Conservation (phyloP, 768 basidiomycete species). For the Agaricus sinodeliciosus region DNA sequence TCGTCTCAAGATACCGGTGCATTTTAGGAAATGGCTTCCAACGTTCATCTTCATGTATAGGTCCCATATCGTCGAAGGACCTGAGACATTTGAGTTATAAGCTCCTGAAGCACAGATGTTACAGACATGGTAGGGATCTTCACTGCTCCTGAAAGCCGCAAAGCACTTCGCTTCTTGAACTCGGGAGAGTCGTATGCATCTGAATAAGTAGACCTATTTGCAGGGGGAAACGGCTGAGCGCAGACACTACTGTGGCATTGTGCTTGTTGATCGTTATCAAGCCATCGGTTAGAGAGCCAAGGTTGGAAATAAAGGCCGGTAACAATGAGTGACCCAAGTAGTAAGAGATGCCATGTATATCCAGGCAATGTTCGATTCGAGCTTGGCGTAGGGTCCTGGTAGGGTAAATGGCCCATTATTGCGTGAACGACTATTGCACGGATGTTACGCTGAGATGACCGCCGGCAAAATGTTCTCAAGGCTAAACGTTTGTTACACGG, state of each 20-base stretch:
- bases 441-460: too few species aligned
- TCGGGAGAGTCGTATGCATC: slow-evolving; percentile 15
- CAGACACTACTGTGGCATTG: slow-evolving; percentile 5
- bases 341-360: neutral
- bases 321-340: neutral
- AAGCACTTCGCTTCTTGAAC: slow-evolving; percentile 16
- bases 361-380: neutral
- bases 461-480: too few species aligned
- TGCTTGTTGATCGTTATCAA: neutral
- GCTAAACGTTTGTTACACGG: too few species aligned
- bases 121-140: slow-evolving; percentile 23
- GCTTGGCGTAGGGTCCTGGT: neutral
- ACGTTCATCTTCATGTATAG: slow-evolving; percentile 18
- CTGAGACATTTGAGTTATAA: slow-evolving; percentile 8
- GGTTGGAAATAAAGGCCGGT: neutral
- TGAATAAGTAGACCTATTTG: slow-evolving; percentile 16
- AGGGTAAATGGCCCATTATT: neutral
- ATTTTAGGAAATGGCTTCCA: slow-evolving; percentile 22
- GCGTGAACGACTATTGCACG: too few species aligned
- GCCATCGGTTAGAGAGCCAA: neutral
- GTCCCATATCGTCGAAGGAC: slow-evolving; percentile 26
- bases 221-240: slow-evolving; percentile 17
- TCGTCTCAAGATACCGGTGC: slow-evolving; percentile 19
- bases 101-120: neutral
- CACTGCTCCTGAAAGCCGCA: slow-evolving; percentile 20